A percentile compares a stretch with the other conserved stretches of the same genome.
These are phyloP conservation scores for Rhodomyrtus tomentosa DNA, from an alignment of 345 rosid species.

Conservation along the genomic window DNA sequence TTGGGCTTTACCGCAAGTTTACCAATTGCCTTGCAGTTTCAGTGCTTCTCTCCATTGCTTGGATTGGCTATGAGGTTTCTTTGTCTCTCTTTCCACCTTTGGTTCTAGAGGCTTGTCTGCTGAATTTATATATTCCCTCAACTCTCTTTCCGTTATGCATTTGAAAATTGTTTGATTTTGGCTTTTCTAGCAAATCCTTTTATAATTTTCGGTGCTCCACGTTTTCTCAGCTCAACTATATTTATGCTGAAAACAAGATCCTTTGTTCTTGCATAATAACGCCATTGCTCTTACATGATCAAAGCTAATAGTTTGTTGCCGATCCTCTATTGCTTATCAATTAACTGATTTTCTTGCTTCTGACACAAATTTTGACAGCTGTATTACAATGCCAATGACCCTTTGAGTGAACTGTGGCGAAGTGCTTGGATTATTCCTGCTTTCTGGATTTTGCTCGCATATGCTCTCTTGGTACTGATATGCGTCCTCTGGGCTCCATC, in stretches of 20 bases:
- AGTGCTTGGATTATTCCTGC: conserved; percentile 42
- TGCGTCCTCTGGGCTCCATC: conserved; percentile 43
- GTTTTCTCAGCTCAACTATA: background rate
- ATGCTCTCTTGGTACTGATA: conserved; percentile 29
- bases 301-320: background rate
- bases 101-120: background rate
- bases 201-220: background rate
- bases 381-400: conserved; percentile 40
- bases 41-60: conserved; percentile 35
- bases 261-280: background rate
- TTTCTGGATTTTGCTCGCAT: conserved; percentile 39
- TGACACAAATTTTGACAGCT: conserved; percentile 11
- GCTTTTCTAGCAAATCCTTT: background rate
- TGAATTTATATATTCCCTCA: background rate
- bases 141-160: background rate
- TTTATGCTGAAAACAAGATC: background rate
- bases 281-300: background rate
- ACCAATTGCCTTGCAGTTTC: conserved; percentile 39
- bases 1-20: conserved; percentile 38
- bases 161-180: background rate
- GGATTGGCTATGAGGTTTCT: conserved; percentile 43
- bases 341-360: background rate
- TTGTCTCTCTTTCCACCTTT: background rate
- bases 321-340: background rate
- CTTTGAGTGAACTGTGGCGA: conserved; percentile 38